Base-by-base conservation (phyloP, 2,329 filamentous ascomycete species). In the Beauveria sp. region DNA sequence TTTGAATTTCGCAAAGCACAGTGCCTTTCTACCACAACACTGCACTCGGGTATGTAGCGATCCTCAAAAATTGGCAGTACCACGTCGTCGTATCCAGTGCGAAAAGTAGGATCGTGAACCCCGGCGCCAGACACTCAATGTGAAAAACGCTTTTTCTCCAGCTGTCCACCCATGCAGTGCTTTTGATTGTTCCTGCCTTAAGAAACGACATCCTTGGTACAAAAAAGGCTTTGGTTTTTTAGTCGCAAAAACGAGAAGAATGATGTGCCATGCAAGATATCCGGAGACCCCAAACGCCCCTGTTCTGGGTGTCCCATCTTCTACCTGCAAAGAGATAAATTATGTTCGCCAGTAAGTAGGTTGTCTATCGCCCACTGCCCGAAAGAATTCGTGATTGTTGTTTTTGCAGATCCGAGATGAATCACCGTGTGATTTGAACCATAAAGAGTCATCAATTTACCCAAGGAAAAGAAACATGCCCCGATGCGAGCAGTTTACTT, bases 211-310 rank as follows among this genome's bases (percentile, higher is more conserved):
- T 60, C 74, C 75, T 72, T 76, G 70, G 72, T 75, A 76, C 73
- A 78, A 77, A 76, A 59, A 60, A 53, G 72, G 71, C 64, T 64
- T 71, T 54, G 41, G 28, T 54, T 60, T 60, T 60, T 48, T 60
- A 48, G 71, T 73, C 69, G 71, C 72, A 77, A 77, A 79, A 77
- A 78, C 73, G 75, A 71, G 71, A 72, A 72, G 69, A 73, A 76
- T 72, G 72, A 76, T 75, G 72, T 78, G 77, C 81, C 79, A 85
- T 88, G 87, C 85, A 84, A 89, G 87, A 90, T 90, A 90, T 90
- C 88, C 88, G 87, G 88, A 77, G 73, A 86, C 80, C 81, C 84
- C 82, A 83, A 86, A 90, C 88, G 86, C 87, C 86, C 84, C 78
- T 80, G 77, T 76, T 80, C 75, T 80, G 78, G 79, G 79, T 80